phyloP scores from a whole-genome alignment of 2,329 filamentous ascomycete genomes.

The Xylaria multiplex region DNA sequence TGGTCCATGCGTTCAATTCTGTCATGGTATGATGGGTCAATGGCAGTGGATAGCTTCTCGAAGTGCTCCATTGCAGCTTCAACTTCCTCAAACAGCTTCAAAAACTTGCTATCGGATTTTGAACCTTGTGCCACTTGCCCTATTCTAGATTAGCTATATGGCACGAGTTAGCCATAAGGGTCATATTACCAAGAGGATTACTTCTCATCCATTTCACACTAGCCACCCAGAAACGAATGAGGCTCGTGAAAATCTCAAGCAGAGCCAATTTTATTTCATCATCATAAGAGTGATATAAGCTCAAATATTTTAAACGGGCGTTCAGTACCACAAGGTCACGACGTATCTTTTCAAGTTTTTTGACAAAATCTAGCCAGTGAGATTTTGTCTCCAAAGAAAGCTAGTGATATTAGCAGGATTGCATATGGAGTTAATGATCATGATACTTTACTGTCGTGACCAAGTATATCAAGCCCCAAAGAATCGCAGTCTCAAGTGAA shows the following conservation, averaged over 20 bases:
- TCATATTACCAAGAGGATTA: not conserved
- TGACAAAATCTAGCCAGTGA: constrained; percentile 3
- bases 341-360: not conserved
- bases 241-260: not conserved
- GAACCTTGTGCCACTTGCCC: no score
- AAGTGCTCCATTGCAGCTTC: not conserved
- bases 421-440: no score
- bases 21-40: not conserved
- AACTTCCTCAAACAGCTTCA: not conserved
- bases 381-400: not conserved
- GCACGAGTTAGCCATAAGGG: not conserved
- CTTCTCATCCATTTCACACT: not conserved
- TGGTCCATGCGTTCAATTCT: not conserved
- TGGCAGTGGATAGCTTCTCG: not conserved
- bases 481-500: not conserved
- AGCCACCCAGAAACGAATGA: not conserved
- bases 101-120: not conserved
- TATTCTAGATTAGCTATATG: no score
- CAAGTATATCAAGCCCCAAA: not conserved
- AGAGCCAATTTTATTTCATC: not conserved
- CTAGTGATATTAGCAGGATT: not conserved
- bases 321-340: not conserved
- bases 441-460: not conserved
- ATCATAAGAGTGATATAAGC: not conserved
- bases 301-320: not conserved